Conservation (phyloP, 495 filamentous ascomycete species). For the Lasiosphaeria miniovina region DNA sequence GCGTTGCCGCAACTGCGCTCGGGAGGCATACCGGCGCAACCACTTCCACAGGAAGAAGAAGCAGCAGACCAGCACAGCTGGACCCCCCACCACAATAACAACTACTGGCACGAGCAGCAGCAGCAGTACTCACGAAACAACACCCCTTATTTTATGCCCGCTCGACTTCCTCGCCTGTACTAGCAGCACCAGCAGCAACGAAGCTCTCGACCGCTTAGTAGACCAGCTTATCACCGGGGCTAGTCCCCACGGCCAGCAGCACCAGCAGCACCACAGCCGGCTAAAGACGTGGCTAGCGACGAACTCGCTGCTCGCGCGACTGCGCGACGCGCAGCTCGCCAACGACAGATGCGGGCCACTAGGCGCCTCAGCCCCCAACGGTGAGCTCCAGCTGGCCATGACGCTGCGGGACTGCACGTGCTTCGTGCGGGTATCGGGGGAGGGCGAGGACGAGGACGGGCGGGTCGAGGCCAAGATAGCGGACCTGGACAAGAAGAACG, state of each 20-base stretch:
- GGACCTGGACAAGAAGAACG: conserved; percentile 86
- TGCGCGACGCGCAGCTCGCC: conserved; percentile 47
- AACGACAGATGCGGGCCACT: conserved; percentile 50
- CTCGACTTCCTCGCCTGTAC: conserved; percentile 23
- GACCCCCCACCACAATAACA: conserved; percentile 6
- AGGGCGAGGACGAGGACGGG: conserved; percentile 16
- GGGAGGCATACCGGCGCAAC: conserved; percentile 56
- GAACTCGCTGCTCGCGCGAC: conserved; percentile 38
- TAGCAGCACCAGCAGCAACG: neutral
- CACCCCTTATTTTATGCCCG: conserved; percentile 22
- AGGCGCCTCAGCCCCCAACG: conserved; percentile 25
- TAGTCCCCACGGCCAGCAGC: neutral
- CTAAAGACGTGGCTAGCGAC: conserved; percentile 27
- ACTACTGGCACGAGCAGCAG: neutral
- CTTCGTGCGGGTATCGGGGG: conserved; percentile 59
- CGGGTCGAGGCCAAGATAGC: conserved; percentile 71
- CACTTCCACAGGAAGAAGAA: neutral
- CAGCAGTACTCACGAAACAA: neutral
- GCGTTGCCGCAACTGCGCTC: conserved; percentile 84
- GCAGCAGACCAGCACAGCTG: conserved; percentile 23
- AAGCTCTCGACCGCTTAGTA: neutral
- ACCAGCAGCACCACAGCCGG: conserved; percentile 6
- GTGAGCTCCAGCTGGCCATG: conserved; percentile 61
- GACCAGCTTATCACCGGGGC: neutral
- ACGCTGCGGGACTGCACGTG: conserved; percentile 85